Evolutionary conservation across 208 protist genomes (phyloP).

Genomic region (Leishmania tropica): DNA sequence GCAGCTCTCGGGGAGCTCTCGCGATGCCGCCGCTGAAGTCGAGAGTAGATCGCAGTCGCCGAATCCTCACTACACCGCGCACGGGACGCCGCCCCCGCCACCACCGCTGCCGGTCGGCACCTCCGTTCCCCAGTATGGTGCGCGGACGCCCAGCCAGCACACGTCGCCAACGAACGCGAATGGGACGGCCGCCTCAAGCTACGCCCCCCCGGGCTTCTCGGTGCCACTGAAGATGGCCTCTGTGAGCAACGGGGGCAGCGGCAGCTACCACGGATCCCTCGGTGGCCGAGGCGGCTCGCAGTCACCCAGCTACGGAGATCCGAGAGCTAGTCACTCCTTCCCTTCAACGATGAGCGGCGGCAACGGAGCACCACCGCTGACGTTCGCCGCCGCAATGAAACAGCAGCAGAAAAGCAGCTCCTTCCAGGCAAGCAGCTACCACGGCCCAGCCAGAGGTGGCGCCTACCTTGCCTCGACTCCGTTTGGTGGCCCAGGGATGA

Average conservation of each 20-base stretch:
- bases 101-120: neutral
- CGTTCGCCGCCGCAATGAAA: slow-evolving; percentile 19
- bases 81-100: neutral
- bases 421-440: neutral
- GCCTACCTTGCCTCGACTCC: slow-evolving; percentile 6
- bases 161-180: slow-evolving; percentile 3
- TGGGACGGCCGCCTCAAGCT: slow-evolving; percentile 4
- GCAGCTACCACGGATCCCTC: slow-evolving; percentile 9
- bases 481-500: neutral
- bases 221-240: slow-evolving; percentile 22
- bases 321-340: slow-evolving; percentile 8
- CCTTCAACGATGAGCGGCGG: slow-evolving; percentile 5
- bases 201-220: slow-evolving; percentile 44
- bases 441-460: slow-evolving; percentile 6
- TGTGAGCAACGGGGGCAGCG: neutral
- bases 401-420: slow-evolving; percentile 16
- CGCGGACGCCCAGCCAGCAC: neutral
- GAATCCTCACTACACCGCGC: slow-evolving; percentile 3
- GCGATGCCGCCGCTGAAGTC: neutral
- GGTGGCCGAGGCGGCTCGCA: slow-evolving; percentile 1
- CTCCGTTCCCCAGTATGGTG: neutral
- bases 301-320: slow-evolving; percentile 21
- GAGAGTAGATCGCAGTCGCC: slow-evolving; percentile 23
- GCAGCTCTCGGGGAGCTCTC: slow-evolving; percentile 21
- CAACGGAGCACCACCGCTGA: neutral